These are phyloP conservation scores for Alternaria sp. DNA, from an alignment of 2,329 filamentous ascomycete species.

Conservation along the genomic window DNA sequence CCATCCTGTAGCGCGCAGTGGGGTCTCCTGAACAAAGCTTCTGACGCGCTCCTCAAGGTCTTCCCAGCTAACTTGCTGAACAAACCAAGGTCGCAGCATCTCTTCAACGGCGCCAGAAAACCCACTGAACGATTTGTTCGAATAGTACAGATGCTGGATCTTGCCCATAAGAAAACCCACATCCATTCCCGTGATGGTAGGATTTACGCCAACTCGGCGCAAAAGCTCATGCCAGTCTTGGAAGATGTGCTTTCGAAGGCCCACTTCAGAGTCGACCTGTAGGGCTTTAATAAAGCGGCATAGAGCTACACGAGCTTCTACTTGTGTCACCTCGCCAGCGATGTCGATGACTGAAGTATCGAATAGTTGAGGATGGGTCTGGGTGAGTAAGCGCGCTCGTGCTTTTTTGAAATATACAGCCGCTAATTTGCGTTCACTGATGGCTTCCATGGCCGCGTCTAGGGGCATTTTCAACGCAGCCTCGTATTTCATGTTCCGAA, in stretches of 20 bases:
- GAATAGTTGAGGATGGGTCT: conserved; percentile 22
- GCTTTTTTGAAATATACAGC: conserved; percentile 12
- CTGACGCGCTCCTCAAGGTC: conserved; percentile 27
- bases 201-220: conserved; percentile 27
- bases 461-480: not conserved
- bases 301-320: conserved; percentile 33
- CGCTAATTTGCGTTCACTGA: conserved; percentile 7
- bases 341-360: conserved; percentile 27
- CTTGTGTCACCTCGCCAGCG: conserved; percentile 24
- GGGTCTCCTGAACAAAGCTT: conserved; percentile 22
- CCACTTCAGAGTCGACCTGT: not conserved
- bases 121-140: not conserved
- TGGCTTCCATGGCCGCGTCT: conserved; percentile 7
- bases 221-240: conserved; percentile 13
- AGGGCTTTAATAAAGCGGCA: conserved; percentile 22
- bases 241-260: conserved; percentile 1
- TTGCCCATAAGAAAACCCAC: conserved; percentile 28
- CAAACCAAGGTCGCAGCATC: conserved; percentile 24
- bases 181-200: conserved; percentile 32
- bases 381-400: conserved; percentile 23
- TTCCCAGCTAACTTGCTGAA: conserved; percentile 14
- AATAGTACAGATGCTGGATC: conserved; percentile 19
- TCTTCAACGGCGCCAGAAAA: conserved; percentile 11
- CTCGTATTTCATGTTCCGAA: conserved; percentile 17
- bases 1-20: conserved; percentile 31